phyloP scores from a whole-genome alignment of 2,329 filamentous ascomycete species.

The Diaporthe citriasiana region DNA sequence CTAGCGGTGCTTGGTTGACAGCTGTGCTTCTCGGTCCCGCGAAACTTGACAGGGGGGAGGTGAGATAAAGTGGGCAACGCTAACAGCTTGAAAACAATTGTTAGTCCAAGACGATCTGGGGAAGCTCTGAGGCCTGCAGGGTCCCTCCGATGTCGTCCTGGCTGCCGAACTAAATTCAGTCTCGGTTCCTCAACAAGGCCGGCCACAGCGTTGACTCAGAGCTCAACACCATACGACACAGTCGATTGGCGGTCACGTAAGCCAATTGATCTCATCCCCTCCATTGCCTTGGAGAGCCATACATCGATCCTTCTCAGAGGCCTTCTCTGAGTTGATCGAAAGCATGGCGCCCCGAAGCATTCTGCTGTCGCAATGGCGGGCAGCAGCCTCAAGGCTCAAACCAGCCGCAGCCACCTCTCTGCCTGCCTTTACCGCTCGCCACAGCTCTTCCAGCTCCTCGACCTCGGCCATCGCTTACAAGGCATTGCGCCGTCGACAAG shows the following conservation, averaged over 20 bases:
- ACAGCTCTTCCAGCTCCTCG: constrained; percentile 73
- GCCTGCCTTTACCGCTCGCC: constrained; percentile 50
- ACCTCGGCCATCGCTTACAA: constrained; percentile 98
- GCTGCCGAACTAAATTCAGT: constrained; percentile 20
- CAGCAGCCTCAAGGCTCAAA: constrained; percentile 43
- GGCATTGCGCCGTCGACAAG: constrained; percentile 90
- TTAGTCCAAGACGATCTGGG: constrained; percentile 33
- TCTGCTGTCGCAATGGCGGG: constrained; percentile 44
- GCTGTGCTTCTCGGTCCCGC: constrained; percentile 34
- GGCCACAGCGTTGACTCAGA: constrained; percentile 38
- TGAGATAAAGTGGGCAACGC: neutral
- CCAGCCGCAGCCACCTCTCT: constrained; percentile 47
- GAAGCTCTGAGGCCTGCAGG: constrained; percentile 16
- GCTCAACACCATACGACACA: constrained; percentile 14
- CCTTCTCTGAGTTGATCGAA: constrained; percentile 39
- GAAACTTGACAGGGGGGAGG: constrained; percentile 19
- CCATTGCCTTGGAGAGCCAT: constrained; percentile 32
- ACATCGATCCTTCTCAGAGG: constrained; percentile 39
- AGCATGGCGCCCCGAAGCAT: constrained; percentile 43
- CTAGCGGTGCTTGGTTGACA: constrained; percentile 22
- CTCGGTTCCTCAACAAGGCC: constrained; percentile 16
- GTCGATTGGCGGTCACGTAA: constrained; percentile 22
- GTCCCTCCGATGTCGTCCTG: constrained; percentile 36
- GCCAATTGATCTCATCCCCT: constrained; percentile 20
- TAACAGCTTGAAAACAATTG: constrained; percentile 15